Base-by-base conservation (phyloP, 139 green algal genomes). In the Choricystis sp. region DNA sequence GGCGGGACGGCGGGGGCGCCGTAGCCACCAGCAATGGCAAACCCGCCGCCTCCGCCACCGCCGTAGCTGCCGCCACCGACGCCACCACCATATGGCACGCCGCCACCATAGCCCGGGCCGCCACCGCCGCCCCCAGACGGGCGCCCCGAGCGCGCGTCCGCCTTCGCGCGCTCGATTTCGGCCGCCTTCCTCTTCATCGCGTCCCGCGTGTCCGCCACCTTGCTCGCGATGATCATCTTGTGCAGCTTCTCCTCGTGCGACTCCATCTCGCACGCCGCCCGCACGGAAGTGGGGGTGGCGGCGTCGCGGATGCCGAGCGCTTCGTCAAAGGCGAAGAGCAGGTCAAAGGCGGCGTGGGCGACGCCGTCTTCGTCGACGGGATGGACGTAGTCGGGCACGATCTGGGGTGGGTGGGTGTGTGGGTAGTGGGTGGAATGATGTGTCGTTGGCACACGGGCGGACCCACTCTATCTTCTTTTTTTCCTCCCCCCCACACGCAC, bases 261-360 rank as follows among this genome's bases (percentile, higher is more conserved):
- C 71, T 98, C 92, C 94, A 99, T 99, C 73, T 96, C 91, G 27
- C 82, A 94, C 74, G 95, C 97, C 72, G 95, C 86, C 74, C 87
- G 87, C 61, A 98, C 86, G 88, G 83, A 20, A 23, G 57, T 31
- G 49, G 71, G 60, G 0, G 74, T 82, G 27, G 81, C 73, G 30
- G 78, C 81, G 24, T 80, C 73, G 74, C 95, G 96, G 74, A 94
- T 74, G 2, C 94, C 94, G 40, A 91, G 65, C 63, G 96, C 89
- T 72, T 99, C 94, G 65, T 99, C 94, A 78, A 99, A 99, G 0
- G 94, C 93, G 71, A 98, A 98, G 26, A 99, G 87, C n/a, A 99
- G 79, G 64, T 98, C 92, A 62, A 98, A 99, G 0, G 92, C 88
- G 22, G 73, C 76, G n/a, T 22, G 59, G 14, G 59, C 30, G 20